Evolutionary conservation across 2,329 filamentous ascomycete species (phyloP), one percentile per base, ranked within the genome.

Genomic region (Fusarium palustre): DNA sequence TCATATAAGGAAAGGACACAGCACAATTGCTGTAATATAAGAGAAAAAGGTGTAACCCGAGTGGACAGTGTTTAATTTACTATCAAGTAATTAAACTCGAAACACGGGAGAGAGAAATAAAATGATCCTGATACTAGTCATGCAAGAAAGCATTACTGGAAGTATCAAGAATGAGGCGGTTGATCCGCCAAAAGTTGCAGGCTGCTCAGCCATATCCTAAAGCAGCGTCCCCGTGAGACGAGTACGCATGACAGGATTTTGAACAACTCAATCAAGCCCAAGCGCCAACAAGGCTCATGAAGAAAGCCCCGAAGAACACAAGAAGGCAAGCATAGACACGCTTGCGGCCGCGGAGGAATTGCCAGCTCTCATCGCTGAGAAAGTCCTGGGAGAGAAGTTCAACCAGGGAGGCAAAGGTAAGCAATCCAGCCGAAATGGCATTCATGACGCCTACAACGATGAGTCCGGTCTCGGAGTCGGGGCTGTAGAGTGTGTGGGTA

Each of bases 401-500:
- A 24, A 93, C 89, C 52, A 93, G 80, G 0, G 90, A 90, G 0
- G 91, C 91, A 77, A 92, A 93, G 4, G 91, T 83, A 11, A 93
- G 80, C n/a, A 93, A 79, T 2, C 91, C 91, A 53, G 89, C 88
- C 22, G 89, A 91, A 55, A 93, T 88, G 28, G 90, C 90, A 76
- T 93, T 93, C 82, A 92, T 92, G 73, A 91, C 86, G 4, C 91
- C 91, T 20, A 92, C 90, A 76, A 92, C 87, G 20, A 93, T 81
- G 20, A 93, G 80, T 1, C 91, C 91, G 0, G 87, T 82, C 58
- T 90, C 85, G 18, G 88, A 91, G 55, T 85, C 82, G 6, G 91
- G 91, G 71, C 88, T 89, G 78, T 93, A 93, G 12, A 92, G 79
- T 10, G 86, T 87, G 74, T 92, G 90, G n/a, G 91, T 85, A 20